Percentiles rank a stretch among this genome's conserved stretches.
phyloP scores from a whole-genome alignment of 176 grass and related monocot species.

The Bothriochloa decipiens region DNA sequence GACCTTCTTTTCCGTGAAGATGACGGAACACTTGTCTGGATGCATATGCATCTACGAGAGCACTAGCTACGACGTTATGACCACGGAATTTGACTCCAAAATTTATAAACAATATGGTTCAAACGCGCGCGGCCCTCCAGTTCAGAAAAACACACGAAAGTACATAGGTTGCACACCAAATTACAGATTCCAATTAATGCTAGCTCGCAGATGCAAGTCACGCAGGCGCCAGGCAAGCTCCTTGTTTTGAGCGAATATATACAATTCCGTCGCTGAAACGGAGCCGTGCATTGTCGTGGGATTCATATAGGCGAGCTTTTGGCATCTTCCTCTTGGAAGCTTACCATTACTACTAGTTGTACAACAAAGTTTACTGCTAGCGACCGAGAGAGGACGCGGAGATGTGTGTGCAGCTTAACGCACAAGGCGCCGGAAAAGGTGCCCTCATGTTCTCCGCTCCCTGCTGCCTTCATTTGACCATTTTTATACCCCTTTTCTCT shows the following conservation, averaged over 20 bases:
- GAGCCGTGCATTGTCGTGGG: slow-evolving; percentile 37
- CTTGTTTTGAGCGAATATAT: slow-evolving; percentile 38
- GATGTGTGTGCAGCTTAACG: slow-evolving; percentile 33
- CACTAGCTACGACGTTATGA: background rate
- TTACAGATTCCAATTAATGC: slow-evolving; percentile 24
- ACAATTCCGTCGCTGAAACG: slow-evolving; percentile 46
- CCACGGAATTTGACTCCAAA: slow-evolving; percentile 36
- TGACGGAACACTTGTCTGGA: background rate
- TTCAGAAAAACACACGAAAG: background rate
- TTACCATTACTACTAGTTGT: background rate
- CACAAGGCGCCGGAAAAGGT: slow-evolving; percentile 60
- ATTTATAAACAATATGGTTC: slow-evolving; percentile 13
- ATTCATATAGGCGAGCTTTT: slow-evolving; percentile 40
- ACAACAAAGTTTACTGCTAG: background rate
- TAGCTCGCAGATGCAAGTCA: background rate
- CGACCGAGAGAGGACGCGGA: background rate
- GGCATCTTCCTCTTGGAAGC: slow-evolving; percentile 52
- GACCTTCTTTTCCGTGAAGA: background rate
- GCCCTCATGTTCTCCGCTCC: slow-evolving; percentile 43
- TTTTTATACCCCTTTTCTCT: background rate
- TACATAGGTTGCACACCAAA: background rate
- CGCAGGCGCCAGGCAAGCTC: background rate
- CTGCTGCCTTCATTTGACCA: background rate
- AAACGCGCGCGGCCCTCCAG: slow-evolving; percentile 15
- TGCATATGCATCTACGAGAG: background rate